Conservation (phyloP, 306 rosid species). For the Amphicarpaea edgeworthii region DNA sequence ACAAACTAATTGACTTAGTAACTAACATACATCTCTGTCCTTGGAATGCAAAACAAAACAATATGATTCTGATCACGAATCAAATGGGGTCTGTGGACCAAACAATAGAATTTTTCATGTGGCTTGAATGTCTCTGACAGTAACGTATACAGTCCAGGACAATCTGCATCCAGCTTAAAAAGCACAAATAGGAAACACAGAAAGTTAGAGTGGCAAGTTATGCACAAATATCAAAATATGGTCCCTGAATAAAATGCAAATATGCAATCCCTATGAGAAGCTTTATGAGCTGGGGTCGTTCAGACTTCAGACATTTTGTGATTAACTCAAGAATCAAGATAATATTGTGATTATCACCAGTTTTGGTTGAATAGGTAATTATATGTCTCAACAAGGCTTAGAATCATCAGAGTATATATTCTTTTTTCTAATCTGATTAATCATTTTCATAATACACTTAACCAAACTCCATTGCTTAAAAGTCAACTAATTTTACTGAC, state of each 20-base stretch:
- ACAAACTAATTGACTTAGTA: not conserved
- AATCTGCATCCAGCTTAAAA: slow-evolving; percentile 61
- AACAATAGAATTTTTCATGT: not conserved
- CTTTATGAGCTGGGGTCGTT: too few species aligned
- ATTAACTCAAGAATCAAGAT: too few species aligned
- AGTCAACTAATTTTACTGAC: not conserved
- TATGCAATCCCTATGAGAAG: slow-evolving; percentile 57
- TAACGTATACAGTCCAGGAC: slow-evolving; percentile 55
- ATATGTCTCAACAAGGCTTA: too few species aligned
- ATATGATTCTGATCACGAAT: not conserved
- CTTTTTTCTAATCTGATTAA: too few species aligned
- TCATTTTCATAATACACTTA: too few species aligned
- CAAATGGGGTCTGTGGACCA: not conserved
- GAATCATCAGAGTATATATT: too few species aligned
- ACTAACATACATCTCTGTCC: not conserved
- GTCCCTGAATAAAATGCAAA: slow-evolving; percentile 13
- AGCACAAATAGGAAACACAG: slow-evolving; percentile 47
- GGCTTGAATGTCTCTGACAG: slow-evolving; percentile 45
- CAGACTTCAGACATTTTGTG: too few species aligned
- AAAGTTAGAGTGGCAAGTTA: not conserved
- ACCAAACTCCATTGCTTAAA: too few species aligned
- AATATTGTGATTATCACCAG: not conserved
- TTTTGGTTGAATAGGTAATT: too few species aligned
- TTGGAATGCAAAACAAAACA: slow-evolving; percentile 23
- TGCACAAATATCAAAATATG: not conserved